A percentile compares a stretch with the other conserved stretches of the same genome.
These are phyloP conservation scores for Lepidium aucheri DNA, from an alignment of 345 rosid genomes.

Conservation along the genomic window DNA sequence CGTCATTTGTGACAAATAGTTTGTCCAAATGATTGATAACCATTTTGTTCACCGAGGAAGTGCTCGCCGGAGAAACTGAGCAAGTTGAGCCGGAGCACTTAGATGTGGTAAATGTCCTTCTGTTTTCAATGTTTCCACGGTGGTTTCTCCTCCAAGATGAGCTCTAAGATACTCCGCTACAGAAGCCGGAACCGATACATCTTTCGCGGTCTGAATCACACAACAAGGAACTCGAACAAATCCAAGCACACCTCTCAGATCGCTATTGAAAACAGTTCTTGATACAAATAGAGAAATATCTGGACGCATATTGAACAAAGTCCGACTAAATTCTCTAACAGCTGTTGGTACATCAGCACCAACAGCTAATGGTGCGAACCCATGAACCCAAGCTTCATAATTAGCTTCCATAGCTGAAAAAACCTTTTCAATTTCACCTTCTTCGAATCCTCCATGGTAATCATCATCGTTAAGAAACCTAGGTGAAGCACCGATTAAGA, in stretches of 20 bases:
- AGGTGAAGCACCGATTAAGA: slow-evolving; percentile 76
- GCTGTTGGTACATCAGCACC: slow-evolving; percentile 82
- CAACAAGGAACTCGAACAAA: slow-evolving; percentile 55
- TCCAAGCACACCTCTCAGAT: slow-evolving; percentile 63
- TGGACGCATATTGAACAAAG: slow-evolving; percentile 86
- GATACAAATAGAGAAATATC: slow-evolving; percentile 65
- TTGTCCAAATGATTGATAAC: slow-evolving; percentile 95
- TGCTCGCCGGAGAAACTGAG: slow-evolving; percentile 60
- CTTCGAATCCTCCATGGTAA: slow-evolving; percentile 75
- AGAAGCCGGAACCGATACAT: slow-evolving; percentile 54
- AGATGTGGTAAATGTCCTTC: slow-evolving; percentile 90
- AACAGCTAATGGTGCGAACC: slow-evolving; percentile 64
- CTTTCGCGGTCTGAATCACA: slow-evolving; percentile 60
- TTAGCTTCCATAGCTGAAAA: slow-evolving; percentile 73
- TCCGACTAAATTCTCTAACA: slow-evolving; percentile 75
- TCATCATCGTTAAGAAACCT: slow-evolving; percentile 60
- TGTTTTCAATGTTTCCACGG: slow-evolving; percentile 52
- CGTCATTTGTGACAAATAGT: slow-evolving; percentile 88
- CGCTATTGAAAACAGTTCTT: slow-evolving; percentile 55
- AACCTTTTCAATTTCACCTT: slow-evolving; percentile 49
- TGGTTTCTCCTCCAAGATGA: slow-evolving; percentile 62
- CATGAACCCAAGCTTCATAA: slow-evolving; percentile 74
- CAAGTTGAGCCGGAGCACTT: slow-evolving; percentile 58
- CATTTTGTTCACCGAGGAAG: slow-evolving; percentile 91
- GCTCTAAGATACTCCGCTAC: slow-evolving; percentile 55